Evolutionary conservation across 805 yeast species (phyloP).

Genomic region (Hanseniaspora guilliermondii): DNA sequence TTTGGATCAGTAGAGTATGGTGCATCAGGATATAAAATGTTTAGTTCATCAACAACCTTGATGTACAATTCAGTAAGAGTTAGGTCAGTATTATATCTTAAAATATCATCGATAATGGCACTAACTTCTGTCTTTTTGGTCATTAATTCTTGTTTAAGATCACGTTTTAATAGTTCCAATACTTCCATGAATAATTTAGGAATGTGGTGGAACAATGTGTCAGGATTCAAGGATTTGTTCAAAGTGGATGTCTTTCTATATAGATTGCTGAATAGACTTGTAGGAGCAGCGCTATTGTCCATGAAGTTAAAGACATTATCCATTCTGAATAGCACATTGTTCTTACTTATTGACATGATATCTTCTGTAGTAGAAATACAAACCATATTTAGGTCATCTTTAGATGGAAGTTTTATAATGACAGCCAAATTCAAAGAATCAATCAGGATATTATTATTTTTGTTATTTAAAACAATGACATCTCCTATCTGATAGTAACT

Average conservation of each 20-base stretch:
- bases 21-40: background rate
- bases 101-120: background rate
- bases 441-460: background rate
- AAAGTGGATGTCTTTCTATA: background rate
- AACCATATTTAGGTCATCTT: background rate
- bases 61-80: background rate
- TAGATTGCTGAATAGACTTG: background rate
- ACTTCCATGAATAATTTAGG: background rate
- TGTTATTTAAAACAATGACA: background rate
- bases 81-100: background rate
- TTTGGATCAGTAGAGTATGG: background rate
- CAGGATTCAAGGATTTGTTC: background rate
- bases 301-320: background rate
- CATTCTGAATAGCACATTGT: background rate
- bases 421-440: background rate
- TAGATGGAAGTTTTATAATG: background rate
- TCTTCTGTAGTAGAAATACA: background rate
- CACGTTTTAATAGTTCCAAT: background rate
- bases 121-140: background rate
- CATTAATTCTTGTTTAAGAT: background rate
- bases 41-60: background rate
- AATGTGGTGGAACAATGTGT: background rate
- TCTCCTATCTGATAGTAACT: background rate
- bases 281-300: background rate
- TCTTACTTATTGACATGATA: background rate